These are phyloP conservation scores for Starmerella geochares DNA, from an alignment of 805 yeast genomes.

Conservation along the genomic window DNA sequence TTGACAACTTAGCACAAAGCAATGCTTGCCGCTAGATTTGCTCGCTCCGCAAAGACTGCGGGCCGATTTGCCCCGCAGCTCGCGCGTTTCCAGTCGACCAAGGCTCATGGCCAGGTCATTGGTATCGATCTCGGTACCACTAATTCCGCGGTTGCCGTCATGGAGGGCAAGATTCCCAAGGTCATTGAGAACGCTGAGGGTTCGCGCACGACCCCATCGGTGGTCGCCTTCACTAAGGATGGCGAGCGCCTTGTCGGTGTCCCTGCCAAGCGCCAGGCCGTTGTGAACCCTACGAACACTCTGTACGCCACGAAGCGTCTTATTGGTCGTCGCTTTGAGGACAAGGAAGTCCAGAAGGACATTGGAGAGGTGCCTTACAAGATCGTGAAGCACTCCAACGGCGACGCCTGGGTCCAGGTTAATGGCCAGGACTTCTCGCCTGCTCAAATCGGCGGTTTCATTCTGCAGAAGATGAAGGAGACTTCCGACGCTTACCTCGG, in stretches of 20 bases:
- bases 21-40: conserved; percentile 36
- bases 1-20: conserved; percentile 12
- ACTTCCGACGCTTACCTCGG: conserved; percentile 90
- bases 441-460: conserved; percentile 88
- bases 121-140: conserved; percentile 86
- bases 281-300: conserved; percentile 87
- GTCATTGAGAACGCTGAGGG: conserved; percentile 74
- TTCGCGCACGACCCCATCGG: conserved; percentile 79
- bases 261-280: conserved; percentile 93
- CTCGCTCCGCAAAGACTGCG: conserved; percentile 30
- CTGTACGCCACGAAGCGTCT: conserved; percentile 89
- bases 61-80: conserved; percentile 23
- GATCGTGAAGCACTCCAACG: conserved; percentile 80
- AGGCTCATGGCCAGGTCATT: conserved; percentile 54
- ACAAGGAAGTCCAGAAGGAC: conserved; percentile 83
- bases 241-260: conserved; percentile 89
- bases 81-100: conserved; percentile 41
- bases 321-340: conserved; percentile 87
- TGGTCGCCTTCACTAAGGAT: conserved; percentile 85
- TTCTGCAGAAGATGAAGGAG: conserved; percentile 94
- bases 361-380: conserved; percentile 79
- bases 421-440: conserved; percentile 84
- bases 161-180: conserved; percentile 69
- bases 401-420: conserved; percentile 94
- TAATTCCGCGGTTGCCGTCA: conserved; percentile 78